Base-by-base conservation (phyloP, 805 yeast species). In the Nakazawaea sp. region DNA sequence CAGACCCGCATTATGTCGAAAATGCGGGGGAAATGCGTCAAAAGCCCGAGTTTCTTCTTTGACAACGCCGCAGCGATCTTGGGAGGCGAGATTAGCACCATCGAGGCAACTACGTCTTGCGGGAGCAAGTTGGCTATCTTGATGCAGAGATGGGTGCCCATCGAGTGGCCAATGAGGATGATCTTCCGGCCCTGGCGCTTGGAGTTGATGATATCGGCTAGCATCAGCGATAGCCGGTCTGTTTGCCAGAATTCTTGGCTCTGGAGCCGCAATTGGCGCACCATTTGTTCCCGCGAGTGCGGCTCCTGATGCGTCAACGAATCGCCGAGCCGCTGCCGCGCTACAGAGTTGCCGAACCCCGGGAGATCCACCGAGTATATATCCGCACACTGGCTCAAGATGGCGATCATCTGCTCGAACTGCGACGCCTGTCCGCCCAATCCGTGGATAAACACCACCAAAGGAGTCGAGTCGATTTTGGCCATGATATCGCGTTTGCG, bases 361-460 rank as follows among this genome's bases (percentile, higher is more conserved):
- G 96, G 96, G 35, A 88, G 61, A 53, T 89, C 97, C 12, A 89
- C 47, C 0, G 89, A 74, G 28, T 83, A 51, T 15, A 87, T 70
- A 39, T 75, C 80, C 43, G 76, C 71, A 43, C 78, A 71, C 45
- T 73, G 77, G 24, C 81, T 61, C 45, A 84, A 72, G 35, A 75
- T 63, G 19, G 76, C 78, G 53, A 85, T 58, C 27, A 85, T 59
- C 1, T 81, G 78, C 49, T 84, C 92, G 54, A 89, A 89, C 54
- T 88, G 96, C 17, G 86, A 75, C 52, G 84, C 63, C 48, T 80
- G 90, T 2, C 97, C 97, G 1, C 97, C 97, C 16, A 90, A 57
- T 0, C 97, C 97, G 61, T 88, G 97, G 15, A 89, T 52, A 40
- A 87, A 73, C 2, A 86, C 58, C 5, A 82, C 56, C 2, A 78